Conservation (phyloP, 2,329 filamentous ascomycete species). For the Aspergillus udagawae region DNA sequence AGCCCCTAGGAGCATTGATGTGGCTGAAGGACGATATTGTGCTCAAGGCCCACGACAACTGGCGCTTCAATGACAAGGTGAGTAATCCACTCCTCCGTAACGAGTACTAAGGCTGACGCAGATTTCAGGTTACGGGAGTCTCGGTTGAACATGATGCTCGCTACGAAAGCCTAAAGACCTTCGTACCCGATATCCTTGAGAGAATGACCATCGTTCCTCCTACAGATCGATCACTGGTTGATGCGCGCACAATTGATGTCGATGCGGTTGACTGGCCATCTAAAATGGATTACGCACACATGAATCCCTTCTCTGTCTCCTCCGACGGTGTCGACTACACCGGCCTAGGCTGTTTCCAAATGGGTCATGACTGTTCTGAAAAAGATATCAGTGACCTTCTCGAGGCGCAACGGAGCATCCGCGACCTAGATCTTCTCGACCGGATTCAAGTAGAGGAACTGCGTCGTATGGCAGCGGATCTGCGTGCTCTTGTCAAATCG, state of each 20-base stretch:
- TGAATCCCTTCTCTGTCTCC: constrained; percentile 20
- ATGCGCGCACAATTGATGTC: constrained; percentile 9
- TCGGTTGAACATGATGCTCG: background rate
- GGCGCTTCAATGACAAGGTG: constrained; percentile 21
- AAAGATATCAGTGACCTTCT: constrained; percentile 22
- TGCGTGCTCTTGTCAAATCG: constrained; percentile 15
- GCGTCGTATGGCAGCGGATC: constrained; percentile 8
- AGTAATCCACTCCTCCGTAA: background rate
- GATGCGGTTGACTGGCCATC: constrained; percentile 11
- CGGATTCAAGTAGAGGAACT: constrained; percentile 16
- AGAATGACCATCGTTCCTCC: constrained; percentile 8
- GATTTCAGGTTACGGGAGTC: background rate
- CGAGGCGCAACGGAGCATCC: constrained; percentile 18
- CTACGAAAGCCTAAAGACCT: constrained; percentile 4
- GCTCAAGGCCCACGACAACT: constrained; percentile 32
- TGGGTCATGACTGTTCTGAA: constrained; percentile 19
- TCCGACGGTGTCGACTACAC: constrained; percentile 17
- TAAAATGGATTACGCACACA: constrained; percentile 8
- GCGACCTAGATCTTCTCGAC: constrained; percentile 20
- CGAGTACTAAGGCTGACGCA: background rate
- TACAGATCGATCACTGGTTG: background rate
- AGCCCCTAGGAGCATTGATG: constrained; percentile 37
- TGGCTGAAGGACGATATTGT: constrained; percentile 36
- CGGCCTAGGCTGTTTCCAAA: constrained; percentile 25
- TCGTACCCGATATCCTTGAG: constrained; percentile 4